phyloP scores from a whole-genome alignment of 257 asterid species.

The Scutellaria galericulata region DNA sequence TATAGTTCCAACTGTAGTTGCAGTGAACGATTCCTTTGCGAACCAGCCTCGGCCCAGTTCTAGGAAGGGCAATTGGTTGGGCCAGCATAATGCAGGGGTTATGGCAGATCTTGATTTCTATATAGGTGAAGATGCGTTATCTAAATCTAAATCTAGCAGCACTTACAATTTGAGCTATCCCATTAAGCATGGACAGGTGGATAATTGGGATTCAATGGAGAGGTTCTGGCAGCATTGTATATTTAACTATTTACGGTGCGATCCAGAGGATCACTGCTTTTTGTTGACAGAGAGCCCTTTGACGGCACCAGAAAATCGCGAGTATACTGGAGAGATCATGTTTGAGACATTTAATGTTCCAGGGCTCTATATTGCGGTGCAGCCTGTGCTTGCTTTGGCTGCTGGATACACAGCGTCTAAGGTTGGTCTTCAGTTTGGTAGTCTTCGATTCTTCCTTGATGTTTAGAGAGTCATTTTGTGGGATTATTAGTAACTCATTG shows the following conservation, averaged over 20 bases:
- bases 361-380: conserved; percentile 94
- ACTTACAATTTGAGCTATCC: conserved; percentile 78
- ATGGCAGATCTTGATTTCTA: conserved; percentile 98
- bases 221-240: conserved; percentile 97
- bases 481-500: conserved; percentile 14
- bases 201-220: conserved; percentile 98
- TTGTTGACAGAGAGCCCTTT: conserved; percentile 92
- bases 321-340: conserved; percentile 97
- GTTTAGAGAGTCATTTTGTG: conserved; percentile 24
- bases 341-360: conserved; percentile 97
- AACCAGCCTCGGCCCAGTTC: conserved; percentile 68
- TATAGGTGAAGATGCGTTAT: conserved; percentile 86
- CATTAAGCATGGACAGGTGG: conserved; percentile 89
- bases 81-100: conserved; percentile 93
- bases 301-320: conserved; percentile 96
- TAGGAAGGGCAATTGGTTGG: conserved; percentile 69
- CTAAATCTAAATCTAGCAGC: conserved; percentile 78
- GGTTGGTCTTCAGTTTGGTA: conserved; percentile 54
- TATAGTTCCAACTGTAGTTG: conserved; percentile 86
- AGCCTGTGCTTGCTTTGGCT: conserved; percentile 98
- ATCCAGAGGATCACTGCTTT: conserved; percentile 98
- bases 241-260: conserved; percentile 85
- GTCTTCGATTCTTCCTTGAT: conserved; percentile 17
- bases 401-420: conserved; percentile 97
- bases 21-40: conserved; percentile 77